These are phyloP conservation scores for Odontarrhena argentea DNA, from an alignment of 345 rosid species.

Conservation along the genomic window DNA sequence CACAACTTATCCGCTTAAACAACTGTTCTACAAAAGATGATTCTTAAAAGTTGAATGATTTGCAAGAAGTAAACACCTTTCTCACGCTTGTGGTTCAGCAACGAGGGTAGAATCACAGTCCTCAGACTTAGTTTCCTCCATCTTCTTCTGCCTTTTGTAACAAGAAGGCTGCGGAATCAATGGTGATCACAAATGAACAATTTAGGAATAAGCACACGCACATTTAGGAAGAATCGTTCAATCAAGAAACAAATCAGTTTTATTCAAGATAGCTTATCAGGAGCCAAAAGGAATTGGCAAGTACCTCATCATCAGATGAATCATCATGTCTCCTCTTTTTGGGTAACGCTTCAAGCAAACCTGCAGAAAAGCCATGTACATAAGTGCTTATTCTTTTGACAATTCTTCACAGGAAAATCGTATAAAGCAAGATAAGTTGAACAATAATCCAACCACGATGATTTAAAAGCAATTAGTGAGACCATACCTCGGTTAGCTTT, in stretches of 20 bases:
- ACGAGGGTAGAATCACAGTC: slow-evolving; percentile 67
- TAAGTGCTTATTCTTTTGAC: background rate
- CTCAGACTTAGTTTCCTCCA: slow-evolving; percentile 53
- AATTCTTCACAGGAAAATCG: background rate
- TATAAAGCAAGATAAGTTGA: background rate
- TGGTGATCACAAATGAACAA: background rate
- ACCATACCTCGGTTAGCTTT: slow-evolving; percentile 31
- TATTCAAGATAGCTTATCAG: background rate
- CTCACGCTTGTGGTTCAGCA: slow-evolving; percentile 38
- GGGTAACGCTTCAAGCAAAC: slow-evolving; percentile 46
- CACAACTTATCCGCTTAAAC: background rate
- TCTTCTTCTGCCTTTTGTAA: slow-evolving; percentile 53
- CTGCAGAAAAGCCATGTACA: background rate
- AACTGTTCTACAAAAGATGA: slow-evolving; percentile 3
- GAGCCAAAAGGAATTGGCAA: slow-evolving; percentile 40
- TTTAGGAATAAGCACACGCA: background rate
- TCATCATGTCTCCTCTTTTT: slow-evolving; percentile 64
- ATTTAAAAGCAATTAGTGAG: background rate
- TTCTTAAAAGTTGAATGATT: slow-evolving; percentile 22
- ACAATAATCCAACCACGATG: background rate
- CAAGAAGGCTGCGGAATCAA: slow-evolving; percentile 51
- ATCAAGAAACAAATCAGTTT: background rate
- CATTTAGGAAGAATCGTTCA: background rate
- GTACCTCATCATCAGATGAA: slow-evolving; percentile 59
- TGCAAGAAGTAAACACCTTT: slow-evolving; percentile 42